These are phyloP conservation scores for Phialophora verrucosa DNA, from an alignment of 2,329 filamentous ascomycete genomes.

Conservation along the genomic window DNA sequence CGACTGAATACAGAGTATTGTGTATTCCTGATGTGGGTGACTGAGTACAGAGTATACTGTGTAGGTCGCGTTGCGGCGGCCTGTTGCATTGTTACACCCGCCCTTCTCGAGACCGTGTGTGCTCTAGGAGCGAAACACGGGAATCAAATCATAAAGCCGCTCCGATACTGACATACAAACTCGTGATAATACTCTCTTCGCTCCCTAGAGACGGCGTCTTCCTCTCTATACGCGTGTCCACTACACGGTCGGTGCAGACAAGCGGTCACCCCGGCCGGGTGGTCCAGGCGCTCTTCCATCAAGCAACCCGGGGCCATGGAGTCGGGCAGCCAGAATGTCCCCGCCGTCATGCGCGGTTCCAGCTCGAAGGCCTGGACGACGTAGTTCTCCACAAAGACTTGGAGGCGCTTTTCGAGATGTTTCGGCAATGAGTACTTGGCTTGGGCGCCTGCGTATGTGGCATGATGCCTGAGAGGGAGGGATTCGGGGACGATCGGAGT, in stretches of 20 bases:
- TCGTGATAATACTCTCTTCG: conserved; percentile 27
- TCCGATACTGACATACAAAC: conserved; percentile 31
- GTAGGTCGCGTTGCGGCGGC: too few species aligned
- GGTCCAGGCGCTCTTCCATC: conserved; percentile 6
- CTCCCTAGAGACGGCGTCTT: conserved; percentile 10
- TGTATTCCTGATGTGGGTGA: too few species aligned
- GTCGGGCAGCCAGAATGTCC: conserved; percentile 25
- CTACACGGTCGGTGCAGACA: background rate
- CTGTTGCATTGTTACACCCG: too few species aligned
- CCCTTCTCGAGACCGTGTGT: too few species aligned
- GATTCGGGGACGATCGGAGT: too few species aligned
- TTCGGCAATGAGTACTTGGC: background rate
- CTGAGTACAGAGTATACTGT: too few species aligned
- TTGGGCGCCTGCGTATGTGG: background rate
- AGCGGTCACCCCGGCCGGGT: background rate
- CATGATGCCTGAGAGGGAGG: background rate
- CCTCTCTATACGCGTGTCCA: background rate
- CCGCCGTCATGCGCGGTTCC: conserved; percentile 29
- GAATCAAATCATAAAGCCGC: conserved; percentile 24
- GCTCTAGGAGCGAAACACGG: background rate
- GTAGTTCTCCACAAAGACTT: conserved; percentile 25
- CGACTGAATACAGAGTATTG: too few species aligned
- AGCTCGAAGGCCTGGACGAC: conserved; percentile 15
- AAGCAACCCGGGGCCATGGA: conserved; percentile 2
- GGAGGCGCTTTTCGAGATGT: conserved; percentile 3